A percentile compares a stretch with the other conserved stretches of the same genome.
Conservation (phyloP, 1,284 basidiomycete species). For the Malassezia furfur region DNA sequence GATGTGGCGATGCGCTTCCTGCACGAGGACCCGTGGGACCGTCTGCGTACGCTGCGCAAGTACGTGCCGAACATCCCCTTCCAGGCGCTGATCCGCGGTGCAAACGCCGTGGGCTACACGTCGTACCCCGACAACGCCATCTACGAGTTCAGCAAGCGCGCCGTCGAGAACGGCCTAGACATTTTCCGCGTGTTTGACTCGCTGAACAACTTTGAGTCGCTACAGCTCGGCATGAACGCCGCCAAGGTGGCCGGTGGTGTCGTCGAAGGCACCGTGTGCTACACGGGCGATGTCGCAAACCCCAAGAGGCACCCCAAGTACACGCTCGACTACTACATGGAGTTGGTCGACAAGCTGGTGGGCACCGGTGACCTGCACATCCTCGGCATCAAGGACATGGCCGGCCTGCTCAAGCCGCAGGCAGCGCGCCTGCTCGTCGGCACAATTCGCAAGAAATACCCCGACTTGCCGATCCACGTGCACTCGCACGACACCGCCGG, state of each 20-base stretch:
- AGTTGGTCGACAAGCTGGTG: constrained; percentile 89
- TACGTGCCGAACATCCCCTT: constrained; percentile 97
- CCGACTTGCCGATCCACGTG: constrained; percentile 95
- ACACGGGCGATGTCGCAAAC: constrained; percentile 93
- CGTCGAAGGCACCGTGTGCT: constrained; percentile 78
- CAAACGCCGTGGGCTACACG: constrained; percentile 98
- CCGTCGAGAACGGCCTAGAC: constrained; percentile 96
- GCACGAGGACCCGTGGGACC: constrained; percentile 99
- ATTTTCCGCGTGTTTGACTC: constrained; percentile 99
- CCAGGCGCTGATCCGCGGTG: constrained; percentile 95
- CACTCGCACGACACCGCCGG: constrained; percentile 99
- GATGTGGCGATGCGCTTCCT: constrained; percentile 99
- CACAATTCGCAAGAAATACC: constrained; percentile 87
- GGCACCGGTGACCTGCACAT: constrained; percentile 84
- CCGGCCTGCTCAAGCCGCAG: constrained; percentile 88
- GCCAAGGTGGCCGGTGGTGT: constrained; percentile 99
- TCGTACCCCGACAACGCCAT: constrained; percentile 99
- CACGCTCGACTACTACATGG: constrained; percentile 92
- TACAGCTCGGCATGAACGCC: constrained; percentile 66
- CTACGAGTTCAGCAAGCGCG: constrained; percentile 70
- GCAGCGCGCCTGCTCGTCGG: constrained; percentile 87
- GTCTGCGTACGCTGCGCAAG: constrained; percentile 83
- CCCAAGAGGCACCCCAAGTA: constrained; percentile 88
- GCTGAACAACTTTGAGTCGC: constrained; percentile 52
- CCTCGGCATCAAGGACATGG: constrained; percentile 99